Evolutionary conservation across 257 asterid species (phyloP).

Genomic region (Capsicum pubescens): DNA sequence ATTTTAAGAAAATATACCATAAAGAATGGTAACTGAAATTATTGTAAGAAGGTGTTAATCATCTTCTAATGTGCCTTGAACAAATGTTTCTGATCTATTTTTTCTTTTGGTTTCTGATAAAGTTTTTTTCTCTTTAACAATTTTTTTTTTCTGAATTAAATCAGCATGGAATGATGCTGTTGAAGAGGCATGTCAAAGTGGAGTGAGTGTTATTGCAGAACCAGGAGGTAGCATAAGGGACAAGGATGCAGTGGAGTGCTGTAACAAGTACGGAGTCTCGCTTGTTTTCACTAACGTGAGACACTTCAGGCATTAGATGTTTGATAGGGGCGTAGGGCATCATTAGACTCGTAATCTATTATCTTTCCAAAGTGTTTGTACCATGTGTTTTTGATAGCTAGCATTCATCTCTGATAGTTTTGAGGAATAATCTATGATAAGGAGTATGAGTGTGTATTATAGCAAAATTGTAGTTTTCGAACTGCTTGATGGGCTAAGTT

Average conservation of each 20-base stretch:
- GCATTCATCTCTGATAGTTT: not conserved
- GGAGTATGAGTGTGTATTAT: conserved; percentile 1
- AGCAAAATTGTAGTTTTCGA: not conserved
- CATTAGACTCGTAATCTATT: not conserved
- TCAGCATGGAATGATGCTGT: conserved; percentile 98
- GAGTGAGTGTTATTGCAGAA: conserved; percentile 75
- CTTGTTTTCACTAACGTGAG: conserved; percentile 81
- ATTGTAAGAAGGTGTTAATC: not conserved
- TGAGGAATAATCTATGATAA: not conserved
- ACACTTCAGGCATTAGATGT: conserved; percentile 85
- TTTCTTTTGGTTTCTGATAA: not conserved
- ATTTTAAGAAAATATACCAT: not conserved
- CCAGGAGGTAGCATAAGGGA: conserved; percentile 97
- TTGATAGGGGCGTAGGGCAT: not conserved
- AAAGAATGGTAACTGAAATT: not conserved
- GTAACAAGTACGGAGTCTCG: conserved; percentile 82
- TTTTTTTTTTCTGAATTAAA: not conserved
- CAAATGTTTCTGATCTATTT: not conserved
- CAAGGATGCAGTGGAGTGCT: conserved; percentile 82
- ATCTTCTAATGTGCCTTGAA: not conserved
- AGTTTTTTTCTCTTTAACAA: not conserved
- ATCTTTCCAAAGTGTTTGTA: not conserved
- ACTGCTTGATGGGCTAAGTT: not conserved
- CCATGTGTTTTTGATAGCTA: not conserved
- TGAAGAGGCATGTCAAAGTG: conserved; percentile 94